Percentiles rank a stretch among this genome's conserved stretches.
phyloP scores from a whole-genome alignment of 345 rosid genomes.

The Eucalyptus erythrocorys region DNA sequence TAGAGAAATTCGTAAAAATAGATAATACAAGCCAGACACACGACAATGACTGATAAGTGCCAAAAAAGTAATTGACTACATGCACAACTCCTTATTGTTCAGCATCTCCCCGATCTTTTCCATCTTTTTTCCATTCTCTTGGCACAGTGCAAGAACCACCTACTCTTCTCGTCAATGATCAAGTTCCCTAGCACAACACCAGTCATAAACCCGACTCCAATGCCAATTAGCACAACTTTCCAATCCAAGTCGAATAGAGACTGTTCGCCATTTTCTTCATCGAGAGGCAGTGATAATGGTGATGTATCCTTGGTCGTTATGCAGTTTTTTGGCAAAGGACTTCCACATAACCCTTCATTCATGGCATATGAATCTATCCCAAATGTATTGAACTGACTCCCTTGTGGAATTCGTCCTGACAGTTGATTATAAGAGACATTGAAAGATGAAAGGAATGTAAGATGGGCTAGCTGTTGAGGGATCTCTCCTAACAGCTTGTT shows the following conservation, averaged over 20 bases:
- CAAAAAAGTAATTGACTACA: neutral
- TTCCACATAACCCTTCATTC: neutral
- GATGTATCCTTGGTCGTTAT: neutral
- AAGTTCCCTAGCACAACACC: neutral
- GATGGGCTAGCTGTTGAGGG: neutral
- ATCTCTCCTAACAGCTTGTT: neutral
- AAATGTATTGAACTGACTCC: neutral
- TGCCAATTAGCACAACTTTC: neutral
- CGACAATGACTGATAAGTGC: neutral
- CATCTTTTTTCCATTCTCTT: neutral
- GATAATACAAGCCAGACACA: neutral
- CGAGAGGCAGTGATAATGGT: neutral
- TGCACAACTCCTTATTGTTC: neutral
- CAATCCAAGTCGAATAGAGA: neutral
- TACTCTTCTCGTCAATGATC: neutral
- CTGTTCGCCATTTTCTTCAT: neutral
- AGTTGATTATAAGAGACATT: neutral
- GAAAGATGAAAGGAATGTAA: neutral
- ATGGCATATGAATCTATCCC: neutral
- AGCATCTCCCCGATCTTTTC: neutral
- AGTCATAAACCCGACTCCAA: neutral
- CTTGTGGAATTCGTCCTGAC: neutral
- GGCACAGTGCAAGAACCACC: neutral
- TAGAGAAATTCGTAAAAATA: no score
- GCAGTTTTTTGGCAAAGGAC: neutral